Percentiles rank a stretch among this genome's conserved stretches.
phyloP scores from a whole-genome alignment of 208 protist genomes.

The Phytomonas francai region DNA sequence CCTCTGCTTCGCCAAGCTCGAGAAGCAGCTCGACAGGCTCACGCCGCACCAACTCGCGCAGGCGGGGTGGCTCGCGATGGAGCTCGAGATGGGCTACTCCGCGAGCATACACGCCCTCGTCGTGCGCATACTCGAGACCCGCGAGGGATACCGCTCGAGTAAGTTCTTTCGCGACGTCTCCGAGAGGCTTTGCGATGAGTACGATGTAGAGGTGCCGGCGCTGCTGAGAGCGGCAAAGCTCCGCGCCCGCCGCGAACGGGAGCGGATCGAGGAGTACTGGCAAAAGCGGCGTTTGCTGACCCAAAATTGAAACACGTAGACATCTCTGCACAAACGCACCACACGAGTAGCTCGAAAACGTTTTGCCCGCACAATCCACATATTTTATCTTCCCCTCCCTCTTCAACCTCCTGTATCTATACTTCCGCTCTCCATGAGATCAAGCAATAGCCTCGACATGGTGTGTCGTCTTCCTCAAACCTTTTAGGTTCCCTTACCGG shows the following conservation, averaged over 20 bases:
- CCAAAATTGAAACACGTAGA: neutral
- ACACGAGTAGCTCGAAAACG: neutral
- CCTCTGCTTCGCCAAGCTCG: conserved; percentile 51
- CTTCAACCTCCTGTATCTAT: neutral
- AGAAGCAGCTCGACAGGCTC: conserved; percentile 40
- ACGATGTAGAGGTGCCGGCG: conserved; percentile 61
- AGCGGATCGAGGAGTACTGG: conserved; percentile 30
- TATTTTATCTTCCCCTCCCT: neutral
- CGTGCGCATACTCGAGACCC: conserved; percentile 58
- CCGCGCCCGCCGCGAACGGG: conserved; percentile 33
- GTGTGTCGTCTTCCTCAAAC: neutral
- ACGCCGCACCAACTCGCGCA: conserved; percentile 45
- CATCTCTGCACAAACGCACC: neutral
- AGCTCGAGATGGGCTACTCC: conserved; percentile 82
- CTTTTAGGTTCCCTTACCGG: neutral
- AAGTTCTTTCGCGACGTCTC: conserved; percentile 31
- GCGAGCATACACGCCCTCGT: conserved; percentile 47
- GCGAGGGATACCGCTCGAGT: conserved; percentile 38
- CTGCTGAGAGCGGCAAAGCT: conserved; percentile 35
- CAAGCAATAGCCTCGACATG: neutral
- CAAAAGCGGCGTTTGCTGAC: neutral
- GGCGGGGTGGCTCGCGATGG: conserved; percentile 40
- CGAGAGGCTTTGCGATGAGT: conserved; percentile 69
- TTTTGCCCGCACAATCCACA: neutral
- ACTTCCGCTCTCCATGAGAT: neutral